Base-by-base conservation (phyloP, 1,139 yeast genomes). In the Candida neerlandica region DNA sequence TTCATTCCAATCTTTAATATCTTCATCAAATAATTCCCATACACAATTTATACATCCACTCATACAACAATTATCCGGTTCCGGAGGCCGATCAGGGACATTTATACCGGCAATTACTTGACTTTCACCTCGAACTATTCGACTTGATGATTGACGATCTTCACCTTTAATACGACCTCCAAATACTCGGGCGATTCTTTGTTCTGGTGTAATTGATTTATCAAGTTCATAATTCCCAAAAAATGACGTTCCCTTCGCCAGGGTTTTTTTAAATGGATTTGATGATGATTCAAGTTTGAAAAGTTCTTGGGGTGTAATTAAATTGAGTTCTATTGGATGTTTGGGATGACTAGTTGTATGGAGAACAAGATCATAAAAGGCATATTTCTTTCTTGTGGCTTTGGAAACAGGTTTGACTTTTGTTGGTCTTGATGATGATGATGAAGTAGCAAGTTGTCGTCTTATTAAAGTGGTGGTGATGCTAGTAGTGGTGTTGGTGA, bases 1-100 rank as follows among this genome's bases (percentile, higher is more conserved):
- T 1, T 57, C 64, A 59, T 83, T 81, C 96, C 97, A 94, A 26
- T 90, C 91, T 56, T 83, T 85, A 45, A 92, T 61, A 64, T 94
- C 98, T 48, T 92, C 97, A 58, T 87, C 85, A 65, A 82, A 94
- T 50, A 89, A 71, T 59, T 92, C 97, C 98, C 98, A 94, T 1
- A 94, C 98, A 67, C 99, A 94, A 66, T 92, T 89, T 38, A 90
- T 84, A 66, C 99, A 94, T 1, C 99, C 99, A 55, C 96, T 86
- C 96, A 91, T 91, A 66, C 99, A 94, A 66, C 99, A 94, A 65
- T 92, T 91, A 60, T 91, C 96, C 2, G 98, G 98, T 60, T 90
- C 96, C 5, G 72, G 75, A 1, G 99, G 99, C 60, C 78, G 79
- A 15, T 80, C 82, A 2, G 97, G 97, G 0, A 94, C 96, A 3